Base-by-base conservation (phyloP, 805 yeast species). In the Nakazawaea wickerhamii region DNA sequence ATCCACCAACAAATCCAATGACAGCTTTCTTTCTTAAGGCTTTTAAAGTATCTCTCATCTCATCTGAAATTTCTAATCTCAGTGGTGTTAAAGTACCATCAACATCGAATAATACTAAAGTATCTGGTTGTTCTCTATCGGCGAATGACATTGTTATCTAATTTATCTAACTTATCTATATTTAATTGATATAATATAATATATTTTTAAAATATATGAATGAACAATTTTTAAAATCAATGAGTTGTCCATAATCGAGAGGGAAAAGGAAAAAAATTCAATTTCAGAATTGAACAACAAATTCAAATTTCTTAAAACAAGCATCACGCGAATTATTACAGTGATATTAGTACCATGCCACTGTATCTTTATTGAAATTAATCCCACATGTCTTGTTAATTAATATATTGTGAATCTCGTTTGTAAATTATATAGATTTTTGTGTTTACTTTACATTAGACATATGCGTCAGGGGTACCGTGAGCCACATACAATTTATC, bases 1-100 rank as follows among this genome's bases (percentile, higher is more conserved):
- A 82, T 55, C 99, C 99, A 65, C 99, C 99, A 50, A 93, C 99
- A 58, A 89, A 93, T 45, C 99, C 99, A 70, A 93, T 79, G 41
- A 85, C 96, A 55, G 79, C 91, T 73, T 91, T 90, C 73, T 88
- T 73, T 71, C 96, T 84, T 61, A 93, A 78, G 54, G 81, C 77
- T 48, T 65, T 62, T 57, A 93, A 77, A 33, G 84, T 69, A 50
- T 75, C 65, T 60, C 70, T 77, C 81, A 93, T 84, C 67, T 89
- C 96, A 57, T 78, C 76, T 48, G 89, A 79, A 55, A 84, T 67
- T 30, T 38, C 44, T 43, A 62, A 51, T 74, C 99, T 88, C 43
- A 99, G 98, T 53, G 98, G 99, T 32, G 98, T 91, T 65, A 93
- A 76, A 45, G 99, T 93, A 53, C 97, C 99, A 64, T 93, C 99